Percentiles rank a stretch among this genome's conserved stretches.
Evolutionary conservation across 1,139 yeast genomes (phyloP).

Genomic region (Pichia sp.): DNA sequence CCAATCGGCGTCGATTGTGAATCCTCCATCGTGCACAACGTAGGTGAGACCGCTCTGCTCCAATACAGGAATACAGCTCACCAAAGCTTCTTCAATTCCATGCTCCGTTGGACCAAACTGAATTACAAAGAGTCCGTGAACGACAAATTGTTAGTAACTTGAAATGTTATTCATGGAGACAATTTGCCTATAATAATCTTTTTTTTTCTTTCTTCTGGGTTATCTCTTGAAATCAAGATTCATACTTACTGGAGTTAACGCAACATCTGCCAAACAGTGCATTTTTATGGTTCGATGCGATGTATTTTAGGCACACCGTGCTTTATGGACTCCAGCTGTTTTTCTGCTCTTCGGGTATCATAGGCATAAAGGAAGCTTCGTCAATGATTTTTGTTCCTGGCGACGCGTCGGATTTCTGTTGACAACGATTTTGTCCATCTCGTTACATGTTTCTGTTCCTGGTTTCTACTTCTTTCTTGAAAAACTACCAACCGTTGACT

Average conservation of each 20-base stretch:
- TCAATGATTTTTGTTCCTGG: neutral
- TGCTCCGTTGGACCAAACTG: constrained; percentile 6
- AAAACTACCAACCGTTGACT: neutral
- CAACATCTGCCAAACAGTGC: constrained; percentile 71
- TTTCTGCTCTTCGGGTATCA: too few species aligned
- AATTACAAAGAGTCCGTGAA: too few species aligned
- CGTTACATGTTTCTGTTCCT: neutral
- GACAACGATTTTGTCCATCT: neutral
- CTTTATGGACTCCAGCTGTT: too few species aligned
- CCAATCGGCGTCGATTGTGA: constrained; percentile 89
- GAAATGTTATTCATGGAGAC: too few species aligned
- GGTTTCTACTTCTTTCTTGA: neutral
- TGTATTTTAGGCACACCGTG: neutral
- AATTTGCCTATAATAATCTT: neutral
- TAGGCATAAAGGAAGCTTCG: neutral
- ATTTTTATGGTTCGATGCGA: neutral
- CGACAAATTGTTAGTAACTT: neutral
- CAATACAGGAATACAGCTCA: constrained; percentile 3
- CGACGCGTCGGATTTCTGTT: neutral
- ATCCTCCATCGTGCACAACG: constrained; percentile 41
- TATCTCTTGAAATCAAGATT: neutral
- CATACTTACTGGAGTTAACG: constrained; percentile 63
- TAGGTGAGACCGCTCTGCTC: constrained; percentile 7
- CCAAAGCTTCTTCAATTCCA: constrained; percentile 9
- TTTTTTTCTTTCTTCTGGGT: neutral